Evolutionary conservation across 768 basidiomycete genomes (phyloP).

Genomic region (Lentinula boryana): DNA sequence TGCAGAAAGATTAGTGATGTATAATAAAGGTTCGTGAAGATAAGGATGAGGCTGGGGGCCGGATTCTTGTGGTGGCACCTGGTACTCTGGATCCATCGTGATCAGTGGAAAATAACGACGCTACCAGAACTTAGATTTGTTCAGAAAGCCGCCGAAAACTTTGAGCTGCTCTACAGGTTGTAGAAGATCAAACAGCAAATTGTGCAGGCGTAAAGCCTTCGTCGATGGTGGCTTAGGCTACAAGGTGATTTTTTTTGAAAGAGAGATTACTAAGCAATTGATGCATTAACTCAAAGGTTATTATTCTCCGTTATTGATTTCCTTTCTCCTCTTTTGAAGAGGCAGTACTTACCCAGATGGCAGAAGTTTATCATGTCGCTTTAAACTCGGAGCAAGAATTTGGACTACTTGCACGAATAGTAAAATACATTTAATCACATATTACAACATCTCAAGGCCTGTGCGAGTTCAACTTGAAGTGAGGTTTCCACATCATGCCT

Average conservation of each 20-base stretch:
- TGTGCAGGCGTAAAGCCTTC: background rate
- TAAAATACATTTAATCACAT: too few species aligned
- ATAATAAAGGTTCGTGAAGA: constrained; percentile 76
- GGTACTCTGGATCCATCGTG: constrained; percentile 42
- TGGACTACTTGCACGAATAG: too few species aligned
- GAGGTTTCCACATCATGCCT: background rate
- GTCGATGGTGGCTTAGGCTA: background rate
- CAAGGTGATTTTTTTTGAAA: background rate
- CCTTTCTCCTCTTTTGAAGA: too few species aligned
- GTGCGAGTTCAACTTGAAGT: background rate
- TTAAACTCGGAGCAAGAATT: too few species aligned
- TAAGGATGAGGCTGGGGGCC: constrained; percentile 66
- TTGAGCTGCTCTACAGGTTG: background rate
- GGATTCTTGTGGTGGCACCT: constrained; percentile 23
- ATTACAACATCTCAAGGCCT: background rate
- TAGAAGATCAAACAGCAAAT: background rate
- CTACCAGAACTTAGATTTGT: background rate
- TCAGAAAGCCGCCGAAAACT: background rate
- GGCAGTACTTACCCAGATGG: too few species aligned
- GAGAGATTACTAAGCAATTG: background rate
- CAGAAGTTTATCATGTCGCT: too few species aligned
- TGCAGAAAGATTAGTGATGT: constrained; percentile 73
- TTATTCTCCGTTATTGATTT: too few species aligned
- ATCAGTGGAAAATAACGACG: constrained; percentile 9
- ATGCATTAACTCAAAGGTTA: background rate